Evolutionary conservation across 768 basidiomycete species (phyloP).

Genomic region (Lactarius sp.): DNA sequence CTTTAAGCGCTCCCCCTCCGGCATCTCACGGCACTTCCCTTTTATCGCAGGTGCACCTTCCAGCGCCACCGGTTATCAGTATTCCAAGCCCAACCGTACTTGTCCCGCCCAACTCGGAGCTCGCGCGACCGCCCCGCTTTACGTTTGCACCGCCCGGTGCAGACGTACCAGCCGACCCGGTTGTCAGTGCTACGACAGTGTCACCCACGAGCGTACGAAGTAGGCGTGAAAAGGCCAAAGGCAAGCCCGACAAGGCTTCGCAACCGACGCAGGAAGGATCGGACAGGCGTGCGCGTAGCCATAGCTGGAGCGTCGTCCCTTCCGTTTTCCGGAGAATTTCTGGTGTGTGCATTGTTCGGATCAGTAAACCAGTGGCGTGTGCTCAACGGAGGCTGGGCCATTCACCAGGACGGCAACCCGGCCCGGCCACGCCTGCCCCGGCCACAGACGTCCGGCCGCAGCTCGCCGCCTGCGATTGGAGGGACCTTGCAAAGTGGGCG

Average conservation of each 20-base stretch:
- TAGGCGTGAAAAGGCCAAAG: slow-evolving; percentile 9
- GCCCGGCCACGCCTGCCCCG: slow-evolving; percentile 1
- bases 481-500: slow-evolving; percentile 52
- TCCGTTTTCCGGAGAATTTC: slow-evolving; percentile 19
- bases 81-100: background rate
- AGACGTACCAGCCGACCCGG: slow-evolving; percentile 14
- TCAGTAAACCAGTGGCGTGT: background rate
- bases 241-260: background rate
- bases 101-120: slow-evolving; percentile 19
- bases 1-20: slow-evolving; percentile 4
- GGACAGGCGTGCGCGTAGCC: slow-evolving; percentile 4
- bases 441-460: background rate
- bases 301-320: slow-evolving; percentile 16
- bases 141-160: slow-evolving; percentile 15
- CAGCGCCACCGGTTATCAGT: background rate
- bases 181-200: background rate
- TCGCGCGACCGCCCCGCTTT: slow-evolving; percentile 16
- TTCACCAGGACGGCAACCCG: slow-evolving; percentile 13
- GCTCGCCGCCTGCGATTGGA: slow-evolving; percentile 42
- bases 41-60: background rate
- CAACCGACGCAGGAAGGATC: slow-evolving; percentile 12
- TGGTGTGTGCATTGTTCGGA: slow-evolving; percentile 14
- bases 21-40: slow-evolving; percentile 2
- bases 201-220: slow-evolving; percentile 1
- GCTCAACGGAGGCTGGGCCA: background rate